A percentile compares a stretch with the other conserved stretches of the same genome.
Conservation (phyloP, 345 rosid genomes). For the Syzygium aromaticum region DNA sequence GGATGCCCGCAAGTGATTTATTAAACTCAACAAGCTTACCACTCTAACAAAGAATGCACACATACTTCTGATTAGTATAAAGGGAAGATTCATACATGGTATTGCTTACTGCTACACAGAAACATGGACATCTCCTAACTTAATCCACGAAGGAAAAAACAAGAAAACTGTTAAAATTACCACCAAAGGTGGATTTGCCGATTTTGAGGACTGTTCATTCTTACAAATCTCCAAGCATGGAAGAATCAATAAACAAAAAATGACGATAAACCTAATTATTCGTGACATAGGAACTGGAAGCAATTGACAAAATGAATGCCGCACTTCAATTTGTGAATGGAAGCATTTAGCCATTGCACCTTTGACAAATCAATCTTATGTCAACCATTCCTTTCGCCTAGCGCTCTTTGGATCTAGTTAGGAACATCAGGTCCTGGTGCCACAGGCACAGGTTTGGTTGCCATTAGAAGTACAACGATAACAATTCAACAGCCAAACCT, state of each 20-base stretch:
- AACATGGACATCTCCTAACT: neutral
- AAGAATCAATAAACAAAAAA: neutral
- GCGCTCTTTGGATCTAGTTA: neutral
- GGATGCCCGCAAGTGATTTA: neutral
- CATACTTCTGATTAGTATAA: neutral
- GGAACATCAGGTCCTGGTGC: neutral
- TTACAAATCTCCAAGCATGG: neutral
- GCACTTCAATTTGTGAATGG: neutral
- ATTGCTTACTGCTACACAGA: neutral
- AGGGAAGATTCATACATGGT: neutral
- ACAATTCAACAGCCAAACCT: conserved; percentile 24
- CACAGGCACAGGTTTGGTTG: neutral
- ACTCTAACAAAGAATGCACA: neutral
- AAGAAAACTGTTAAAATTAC: neutral
- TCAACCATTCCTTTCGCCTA: neutral
- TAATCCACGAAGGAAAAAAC: neutral
- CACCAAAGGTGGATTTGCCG: neutral
- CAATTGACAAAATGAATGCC: neutral
- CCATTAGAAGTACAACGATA: neutral
- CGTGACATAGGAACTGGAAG: neutral
- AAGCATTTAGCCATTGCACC: neutral
- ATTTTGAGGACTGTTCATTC: neutral
- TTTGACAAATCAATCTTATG: neutral
- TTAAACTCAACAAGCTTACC: neutral
- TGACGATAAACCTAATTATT: neutral